phyloP scores from a whole-genome alignment of 257 asterid species.

The Jasminum sambac region DNA sequence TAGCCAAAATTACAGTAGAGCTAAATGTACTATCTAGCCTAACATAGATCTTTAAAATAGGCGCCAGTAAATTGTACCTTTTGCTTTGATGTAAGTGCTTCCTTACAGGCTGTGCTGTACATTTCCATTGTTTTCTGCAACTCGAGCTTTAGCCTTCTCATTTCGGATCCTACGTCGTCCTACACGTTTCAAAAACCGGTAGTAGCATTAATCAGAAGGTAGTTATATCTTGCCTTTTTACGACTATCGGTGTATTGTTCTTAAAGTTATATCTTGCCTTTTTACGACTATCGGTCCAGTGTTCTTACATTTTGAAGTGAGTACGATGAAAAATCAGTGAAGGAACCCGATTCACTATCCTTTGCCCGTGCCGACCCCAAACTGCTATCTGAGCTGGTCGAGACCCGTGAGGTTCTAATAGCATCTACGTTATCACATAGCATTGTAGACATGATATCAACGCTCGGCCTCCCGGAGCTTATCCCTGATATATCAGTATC shows the following conservation, averaged over 20 bases:
- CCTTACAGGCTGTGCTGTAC: conserved; percentile 83
- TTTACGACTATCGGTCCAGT: neutral
- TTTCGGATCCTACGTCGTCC: conserved; percentile 81
- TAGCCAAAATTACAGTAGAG: neutral
- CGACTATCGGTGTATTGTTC: conserved; percentile 15
- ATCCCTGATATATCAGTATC: conserved; percentile 66
- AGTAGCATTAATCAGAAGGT: conserved; percentile 6
- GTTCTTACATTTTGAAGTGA: conserved; percentile 63
- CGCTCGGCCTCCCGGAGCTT: conserved; percentile 68
- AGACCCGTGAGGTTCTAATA: conserved; percentile 41
- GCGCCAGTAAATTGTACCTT: conserved; percentile 42
- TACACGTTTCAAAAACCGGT: conserved; percentile 23
- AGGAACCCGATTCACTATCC: conserved; percentile 47
- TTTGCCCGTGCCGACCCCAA: conserved; percentile 49
- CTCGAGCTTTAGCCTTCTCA: conserved; percentile 84
- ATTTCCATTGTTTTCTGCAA: conserved; percentile 77
- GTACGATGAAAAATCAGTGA: conserved; percentile 51
- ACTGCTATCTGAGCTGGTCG: conserved; percentile 73
- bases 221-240: too few species aligned
- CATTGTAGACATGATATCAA: conserved; percentile 42
- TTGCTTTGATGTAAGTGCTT: conserved; percentile 68
- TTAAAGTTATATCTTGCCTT: conserved; percentile 30
- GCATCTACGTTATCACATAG: conserved; percentile 43
- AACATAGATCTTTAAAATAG: neutral
- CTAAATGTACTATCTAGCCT: neutral